Percentiles rank a stretch among this genome's conserved stretches.
These are phyloP conservation scores for Fusarium avenaceum DNA, from an alignment of 2,329 filamentous ascomycete species.

Conservation along the genomic window DNA sequence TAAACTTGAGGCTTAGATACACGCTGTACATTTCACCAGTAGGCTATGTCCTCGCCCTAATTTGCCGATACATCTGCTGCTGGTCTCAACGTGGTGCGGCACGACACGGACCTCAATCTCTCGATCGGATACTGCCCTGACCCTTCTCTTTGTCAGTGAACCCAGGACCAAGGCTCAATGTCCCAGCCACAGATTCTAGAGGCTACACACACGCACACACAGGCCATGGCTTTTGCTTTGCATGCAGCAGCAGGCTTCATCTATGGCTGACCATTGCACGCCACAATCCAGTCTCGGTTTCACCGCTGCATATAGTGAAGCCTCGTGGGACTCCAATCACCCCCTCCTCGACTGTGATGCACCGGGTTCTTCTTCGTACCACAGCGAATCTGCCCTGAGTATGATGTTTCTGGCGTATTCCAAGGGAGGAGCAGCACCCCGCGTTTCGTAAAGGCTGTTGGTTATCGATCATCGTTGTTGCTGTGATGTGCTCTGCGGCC, in stretches of 20 bases:
- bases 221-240: conserved; percentile 3
- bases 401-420: conserved; percentile 13
- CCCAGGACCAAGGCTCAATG: conserved; percentile 19
- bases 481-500: conserved; percentile 16
- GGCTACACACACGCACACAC: conserved; percentile 5
- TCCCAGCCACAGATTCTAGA: conserved; percentile 12
- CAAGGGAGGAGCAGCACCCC: conserved; percentile 2
- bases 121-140: conserved; percentile 26
- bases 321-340: conserved; percentile 20
- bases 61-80: conserved; percentile 26
- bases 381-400: conserved; percentile 7
- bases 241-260: conserved; percentile 9
- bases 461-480: neutral
- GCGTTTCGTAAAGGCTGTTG: neutral
- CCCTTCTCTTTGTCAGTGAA: conserved; percentile 10
- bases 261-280: conserved; percentile 20
- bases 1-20: conserved; percentile 1
- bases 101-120: conserved; percentile 24
- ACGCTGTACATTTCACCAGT: neutral
- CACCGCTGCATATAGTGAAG: conserved; percentile 5
- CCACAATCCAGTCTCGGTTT: conserved; percentile 25
- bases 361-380: conserved; percentile 1
- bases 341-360: conserved; percentile 13
- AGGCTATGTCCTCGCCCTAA: conserved; percentile 11
- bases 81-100: conserved; percentile 24